Base-by-base conservation (phyloP, 768 basidiomycete species). In the Pleurotus citrinopileatus region DNA sequence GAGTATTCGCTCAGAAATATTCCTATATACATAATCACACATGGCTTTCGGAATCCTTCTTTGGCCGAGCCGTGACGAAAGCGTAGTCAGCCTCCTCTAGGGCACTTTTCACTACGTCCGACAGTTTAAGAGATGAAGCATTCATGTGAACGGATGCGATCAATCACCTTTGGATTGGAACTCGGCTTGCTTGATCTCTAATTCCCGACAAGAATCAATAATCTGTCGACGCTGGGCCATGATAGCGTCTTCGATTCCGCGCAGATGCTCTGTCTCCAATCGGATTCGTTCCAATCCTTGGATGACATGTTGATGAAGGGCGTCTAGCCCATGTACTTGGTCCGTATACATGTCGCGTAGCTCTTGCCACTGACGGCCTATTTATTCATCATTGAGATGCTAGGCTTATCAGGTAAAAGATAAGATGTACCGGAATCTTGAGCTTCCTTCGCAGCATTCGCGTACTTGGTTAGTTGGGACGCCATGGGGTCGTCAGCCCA, bases 401-500 rank as follows among this genome's bases (percentile, higher is more conserved):
- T 6, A 32, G 4, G 26, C 19, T 34, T 34, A 25, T 17, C n/a
- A 3, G 19, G 42, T 15, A 29, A 26, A 19, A 36, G 17, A 26
- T 43, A 9, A 42, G 43, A 61, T 63, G 42, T 38, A 73, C 72
- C 72, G 61, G 71, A 73, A 28, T 64, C 68, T 54, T 73, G 69
- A 19, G 70, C 72, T 53, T 73, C 72, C 32, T 65, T 70, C 25
- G 72, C 72, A 20, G 70, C 72, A 26, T 69, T 65, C 9, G 70
- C 64, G 61, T 73, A 77, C 55, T 80, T 80, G 29, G 75, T 72
- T 54, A 86, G 72, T 59, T 84, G 82, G 6, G 75, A 75, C 23
- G 76, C 73, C 70, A 83, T 76, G 51, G 74, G 77, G 55, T 84
- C 79, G 68, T 87, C 87, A 22, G 87, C 87, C 87, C 87, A 89